Conservation (phyloP, 2,329 filamentous ascomycete species). For the Fusarium armeniacum region DNA sequence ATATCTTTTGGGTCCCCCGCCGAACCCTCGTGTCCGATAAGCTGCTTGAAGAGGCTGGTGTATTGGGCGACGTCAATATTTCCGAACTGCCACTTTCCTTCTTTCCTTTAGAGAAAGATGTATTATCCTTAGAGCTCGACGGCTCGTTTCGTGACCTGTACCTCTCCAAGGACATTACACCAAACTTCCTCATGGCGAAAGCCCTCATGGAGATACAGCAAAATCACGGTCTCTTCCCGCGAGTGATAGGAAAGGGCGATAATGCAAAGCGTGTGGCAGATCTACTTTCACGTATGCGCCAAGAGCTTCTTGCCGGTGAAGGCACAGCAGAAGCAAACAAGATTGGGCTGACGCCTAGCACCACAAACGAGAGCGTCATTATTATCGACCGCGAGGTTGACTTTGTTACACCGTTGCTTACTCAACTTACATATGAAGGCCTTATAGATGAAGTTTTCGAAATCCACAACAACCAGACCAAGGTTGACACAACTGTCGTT, state of each 20-base stretch:
- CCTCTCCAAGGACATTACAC: constrained; percentile 89
- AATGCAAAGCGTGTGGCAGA: constrained; percentile 92
- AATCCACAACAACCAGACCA: constrained; percentile 92
- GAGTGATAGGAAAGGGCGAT: constrained; percentile 95
- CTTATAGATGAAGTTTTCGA: constrained; percentile 94
- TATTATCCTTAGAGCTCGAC: constrained; percentile 91
- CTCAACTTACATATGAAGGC: constrained; percentile 96
- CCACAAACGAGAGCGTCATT: constrained; percentile 88
- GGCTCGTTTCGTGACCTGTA: constrained; percentile 90
- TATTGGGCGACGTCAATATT: constrained; percentile 92
- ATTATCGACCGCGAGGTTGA: constrained; percentile 97
- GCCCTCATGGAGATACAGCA: constrained; percentile 96
- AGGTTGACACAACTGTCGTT: constrained; percentile 91
- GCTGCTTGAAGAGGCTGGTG: constrained; percentile 90
- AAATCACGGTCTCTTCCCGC: constrained; percentile 91
- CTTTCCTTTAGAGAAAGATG: constrained; percentile 89
- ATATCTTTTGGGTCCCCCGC: constrained; percentile 94
- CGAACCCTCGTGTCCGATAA: constrained; percentile 92
- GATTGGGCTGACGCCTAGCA: constrained; percentile 84
- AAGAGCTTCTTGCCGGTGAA: constrained; percentile 86
- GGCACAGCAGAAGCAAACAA: constrained; percentile 73
- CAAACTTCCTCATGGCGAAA: constrained; percentile 89
- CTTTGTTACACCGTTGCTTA: constrained; percentile 90
- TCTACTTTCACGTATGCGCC: constrained; percentile 89
- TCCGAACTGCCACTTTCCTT: constrained; percentile 90